Evolutionary conservation across 2,329 filamentous ascomycete genomes (phyloP).

Genomic region (Chrysosporium keratinophilum): DNA sequence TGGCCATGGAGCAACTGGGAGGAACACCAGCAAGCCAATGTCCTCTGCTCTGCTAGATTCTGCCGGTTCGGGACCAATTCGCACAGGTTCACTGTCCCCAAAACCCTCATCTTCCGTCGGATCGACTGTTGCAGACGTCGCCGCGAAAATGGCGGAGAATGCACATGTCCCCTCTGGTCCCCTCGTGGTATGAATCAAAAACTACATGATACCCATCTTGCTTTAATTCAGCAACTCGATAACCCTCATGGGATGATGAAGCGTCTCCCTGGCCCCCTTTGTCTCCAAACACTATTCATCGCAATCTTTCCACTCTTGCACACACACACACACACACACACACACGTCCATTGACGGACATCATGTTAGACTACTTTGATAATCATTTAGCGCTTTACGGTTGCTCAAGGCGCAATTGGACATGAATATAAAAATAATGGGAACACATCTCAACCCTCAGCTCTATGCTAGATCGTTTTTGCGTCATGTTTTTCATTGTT

Average conservation of each 20-base stretch:
- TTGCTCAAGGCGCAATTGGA: neutral
- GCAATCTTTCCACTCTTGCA: neutral
- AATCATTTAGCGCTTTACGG: neutral
- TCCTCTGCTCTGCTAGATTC: neutral
- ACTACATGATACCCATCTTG: neutral
- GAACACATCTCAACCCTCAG: neutral
- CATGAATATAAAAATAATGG: neutral
- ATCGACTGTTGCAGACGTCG: neutral
- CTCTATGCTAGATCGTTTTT: too few species aligned
- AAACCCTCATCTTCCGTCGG: neutral
- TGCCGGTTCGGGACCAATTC: slow-evolving; percentile 1
- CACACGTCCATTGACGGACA: neutral
- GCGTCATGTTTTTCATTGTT: too few species aligned
- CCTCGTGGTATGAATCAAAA: neutral
- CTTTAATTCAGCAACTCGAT: neutral
- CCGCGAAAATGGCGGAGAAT: neutral
- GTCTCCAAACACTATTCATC: neutral
- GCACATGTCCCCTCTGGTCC: neutral
- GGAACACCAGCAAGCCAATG: neutral
- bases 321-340: too few species aligned
- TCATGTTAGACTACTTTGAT: neutral
- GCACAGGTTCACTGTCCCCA: neutral
- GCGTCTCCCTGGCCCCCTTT: too few species aligned
- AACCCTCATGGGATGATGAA: too few species aligned
- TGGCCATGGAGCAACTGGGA: neutral